These are phyloP conservation scores for Entomortierella lignicola DNA, from an alignment of 192 early-diverging fungal species.

Conservation along the genomic window DNA sequence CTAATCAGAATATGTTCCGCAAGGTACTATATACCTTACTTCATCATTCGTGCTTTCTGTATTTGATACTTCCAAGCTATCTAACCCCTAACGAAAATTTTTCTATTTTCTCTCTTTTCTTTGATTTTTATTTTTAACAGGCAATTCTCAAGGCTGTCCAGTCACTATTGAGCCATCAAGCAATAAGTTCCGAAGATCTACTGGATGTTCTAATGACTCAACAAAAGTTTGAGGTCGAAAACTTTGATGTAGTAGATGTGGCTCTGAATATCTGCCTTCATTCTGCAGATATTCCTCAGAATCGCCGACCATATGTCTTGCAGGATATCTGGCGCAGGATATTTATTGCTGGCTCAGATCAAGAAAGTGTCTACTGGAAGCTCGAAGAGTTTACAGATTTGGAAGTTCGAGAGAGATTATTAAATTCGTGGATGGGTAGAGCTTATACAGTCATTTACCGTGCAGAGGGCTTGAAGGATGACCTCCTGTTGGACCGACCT, in stretches of 20 bases:
- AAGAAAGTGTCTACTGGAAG: constrained; percentile 20
- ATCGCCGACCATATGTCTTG: constrained; percentile 36
- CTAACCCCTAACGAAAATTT: too few relatives aligned
- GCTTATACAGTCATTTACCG: constrained; percentile 32
- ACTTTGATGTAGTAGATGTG: constrained; percentile 22
- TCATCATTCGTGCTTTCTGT: not conserved
- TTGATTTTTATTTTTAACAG: constrained; percentile 5
- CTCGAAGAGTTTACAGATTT: constrained; percentile 20
- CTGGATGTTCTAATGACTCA: constrained; percentile 40
- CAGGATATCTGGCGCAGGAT: constrained; percentile 52
- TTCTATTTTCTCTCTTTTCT: too few relatives aligned
- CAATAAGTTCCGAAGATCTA: constrained; percentile 31
- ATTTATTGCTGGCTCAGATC: constrained; percentile 12
- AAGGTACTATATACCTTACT: constrained; percentile 5
- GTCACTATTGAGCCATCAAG: constrained; percentile 23
- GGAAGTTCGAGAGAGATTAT: constrained; percentile 29
- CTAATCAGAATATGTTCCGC: constrained; percentile 15
- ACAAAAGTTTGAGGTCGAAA: constrained; percentile 18
- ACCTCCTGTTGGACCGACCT: constrained; percentile 26
- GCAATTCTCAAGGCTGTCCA: constrained; percentile 4
- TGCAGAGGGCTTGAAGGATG: constrained; percentile 34
- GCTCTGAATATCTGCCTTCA: constrained; percentile 37
- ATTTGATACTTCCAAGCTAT: too few relatives aligned
- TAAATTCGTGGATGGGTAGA: constrained; percentile 34
- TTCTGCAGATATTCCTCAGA: constrained; percentile 41